Percentiles rank a stretch among this genome's conserved stretches.
phyloP scores from a whole-genome alignment of 345 rosid species.

The Fremontodendron californicum region DNA sequence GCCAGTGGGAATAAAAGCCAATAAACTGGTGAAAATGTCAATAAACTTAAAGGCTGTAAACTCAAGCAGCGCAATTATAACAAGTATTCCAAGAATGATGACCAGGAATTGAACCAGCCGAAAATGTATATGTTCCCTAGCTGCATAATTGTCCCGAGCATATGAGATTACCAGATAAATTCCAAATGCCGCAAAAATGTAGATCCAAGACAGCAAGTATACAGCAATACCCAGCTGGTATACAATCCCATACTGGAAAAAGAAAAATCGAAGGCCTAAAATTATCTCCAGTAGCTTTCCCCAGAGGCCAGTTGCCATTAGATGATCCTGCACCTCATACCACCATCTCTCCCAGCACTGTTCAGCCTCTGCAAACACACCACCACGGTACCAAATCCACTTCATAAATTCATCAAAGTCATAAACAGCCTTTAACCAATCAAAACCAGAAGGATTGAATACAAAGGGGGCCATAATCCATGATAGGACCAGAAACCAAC shows the following conservation, averaged over 20 bases:
- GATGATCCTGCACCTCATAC: slow-evolving; percentile 82
- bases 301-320: slow-evolving; percentile 55
- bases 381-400: slow-evolving; percentile 70
- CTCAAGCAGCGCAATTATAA: slow-evolving; percentile 45
- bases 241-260: slow-evolving; percentile 86
- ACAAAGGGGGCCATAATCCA: slow-evolving; percentile 84
- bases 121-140: slow-evolving; percentile 60
- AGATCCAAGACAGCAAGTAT: slow-evolving; percentile 69
- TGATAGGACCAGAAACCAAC: slow-evolving; percentile 42
- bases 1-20: slow-evolving; percentile 90
- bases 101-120: slow-evolving; percentile 56
- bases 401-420: slow-evolving; percentile 74
- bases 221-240: slow-evolving; percentile 61
- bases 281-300: slow-evolving; percentile 72
- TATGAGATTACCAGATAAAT: slow-evolving; percentile 50
- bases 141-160: slow-evolving; percentile 62
- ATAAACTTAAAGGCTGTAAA: slow-evolving; percentile 41
- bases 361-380: slow-evolving; percentile 58
- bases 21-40: slow-evolving; percentile 62
- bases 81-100: slow-evolving; percentile 37
- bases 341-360: slow-evolving; percentile 96
- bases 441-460: slow-evolving; percentile 88
- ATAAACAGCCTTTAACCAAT: slow-evolving; percentile 86
- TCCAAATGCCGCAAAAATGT: slow-evolving; percentile 48
- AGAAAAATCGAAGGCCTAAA: slow-evolving; percentile 78